Evolutionary conservation across 805 yeast genomes (phyloP).

Genomic region (Myxozyma monticola): DNA sequence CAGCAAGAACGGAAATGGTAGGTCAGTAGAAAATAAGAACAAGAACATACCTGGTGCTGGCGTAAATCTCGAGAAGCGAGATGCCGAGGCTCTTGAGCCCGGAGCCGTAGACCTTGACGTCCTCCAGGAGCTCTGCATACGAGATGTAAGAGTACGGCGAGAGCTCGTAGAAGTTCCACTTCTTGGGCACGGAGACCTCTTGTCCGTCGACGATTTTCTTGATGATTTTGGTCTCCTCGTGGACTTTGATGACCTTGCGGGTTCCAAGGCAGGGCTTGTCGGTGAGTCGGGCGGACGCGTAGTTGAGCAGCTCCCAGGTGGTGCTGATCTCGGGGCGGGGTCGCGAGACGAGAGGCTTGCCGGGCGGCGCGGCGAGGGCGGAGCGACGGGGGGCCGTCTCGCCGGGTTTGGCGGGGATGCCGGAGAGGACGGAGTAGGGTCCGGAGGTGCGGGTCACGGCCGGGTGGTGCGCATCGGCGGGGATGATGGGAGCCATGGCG

Average conservation of each 20-base stretch:
- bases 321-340: constrained; percentile 68
- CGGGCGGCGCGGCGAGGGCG: constrained; percentile 19
- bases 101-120: constrained; percentile 59
- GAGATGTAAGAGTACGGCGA: constrained; percentile 68
- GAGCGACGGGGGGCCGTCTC: constrained; percentile 24
- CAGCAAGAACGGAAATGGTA: neutral
- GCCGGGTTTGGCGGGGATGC: constrained; percentile 14
- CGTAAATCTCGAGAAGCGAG: constrained; percentile 74
- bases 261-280: constrained; percentile 64
- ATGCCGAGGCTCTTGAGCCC: constrained; percentile 79
- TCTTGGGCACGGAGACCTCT: constrained; percentile 68
- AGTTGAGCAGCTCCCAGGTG: constrained; percentile 66
- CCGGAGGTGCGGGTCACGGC: constrained; percentile 14
- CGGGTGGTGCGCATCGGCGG: constrained; percentile 23
- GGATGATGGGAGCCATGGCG: constrained; percentile 17
- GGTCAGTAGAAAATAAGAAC: neutral
- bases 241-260: constrained; percentile 73
- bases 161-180: constrained; percentile 83
- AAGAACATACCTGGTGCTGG: constrained; percentile 55
- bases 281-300: constrained; percentile 60
- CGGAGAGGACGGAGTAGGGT: constrained; percentile 26
- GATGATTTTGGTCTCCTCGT: constrained; percentile 71
- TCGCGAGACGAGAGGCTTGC: constrained; percentile 46
- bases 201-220: constrained; percentile 78
- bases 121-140: constrained; percentile 54